phyloP scores from a whole-genome alignment of 1,284 basidiomycete genomes.

The Rhodotorula glutinis region DNA sequence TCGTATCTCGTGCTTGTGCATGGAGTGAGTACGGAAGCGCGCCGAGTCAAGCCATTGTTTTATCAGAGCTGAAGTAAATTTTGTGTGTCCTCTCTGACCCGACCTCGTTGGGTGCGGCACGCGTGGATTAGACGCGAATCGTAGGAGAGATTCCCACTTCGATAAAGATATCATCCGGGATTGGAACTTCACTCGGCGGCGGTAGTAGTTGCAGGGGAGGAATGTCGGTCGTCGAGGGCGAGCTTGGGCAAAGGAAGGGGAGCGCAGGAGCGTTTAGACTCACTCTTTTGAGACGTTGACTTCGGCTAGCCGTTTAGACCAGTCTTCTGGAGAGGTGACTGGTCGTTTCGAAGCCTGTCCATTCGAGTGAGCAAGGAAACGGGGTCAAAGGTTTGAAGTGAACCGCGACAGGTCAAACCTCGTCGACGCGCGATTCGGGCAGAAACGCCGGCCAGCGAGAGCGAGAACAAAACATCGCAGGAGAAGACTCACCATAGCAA shows the following conservation, averaged over 20 bases:
- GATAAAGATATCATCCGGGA: conserved; percentile 52
- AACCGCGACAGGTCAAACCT: too few species aligned
- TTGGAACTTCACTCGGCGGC: not conserved
- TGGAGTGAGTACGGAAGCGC: too few species aligned
- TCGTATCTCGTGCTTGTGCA: too few species aligned
- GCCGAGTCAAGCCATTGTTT: not conserved
- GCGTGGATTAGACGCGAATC: conserved; percentile 52
- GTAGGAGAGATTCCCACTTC: conserved; percentile 62
- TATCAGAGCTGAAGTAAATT: conserved; percentile 53
- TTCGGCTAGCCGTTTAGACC: conserved; percentile 53
- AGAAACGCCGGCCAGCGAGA: too few species aligned
- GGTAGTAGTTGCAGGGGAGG: not conserved
- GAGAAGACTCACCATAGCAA: too few species aligned
- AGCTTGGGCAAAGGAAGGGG: conserved; percentile 1
- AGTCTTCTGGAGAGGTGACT: conserved; percentile 46
- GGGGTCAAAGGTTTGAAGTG: too few species aligned
- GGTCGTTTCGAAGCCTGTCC: conserved; percentile 27
- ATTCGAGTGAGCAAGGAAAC: too few species aligned
- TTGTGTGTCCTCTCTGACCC: conserved; percentile 45
- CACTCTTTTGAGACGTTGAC: conserved; percentile 55
- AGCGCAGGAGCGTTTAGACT: conserved; percentile 43
- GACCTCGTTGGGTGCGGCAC: conserved; percentile 19
- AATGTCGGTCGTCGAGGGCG: conserved; percentile 30
- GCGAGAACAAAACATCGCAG: too few species aligned
- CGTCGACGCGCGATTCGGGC: too few species aligned